Conservation (phyloP, 306 rosid genomes). For the Cucurbita maxima region DNA sequence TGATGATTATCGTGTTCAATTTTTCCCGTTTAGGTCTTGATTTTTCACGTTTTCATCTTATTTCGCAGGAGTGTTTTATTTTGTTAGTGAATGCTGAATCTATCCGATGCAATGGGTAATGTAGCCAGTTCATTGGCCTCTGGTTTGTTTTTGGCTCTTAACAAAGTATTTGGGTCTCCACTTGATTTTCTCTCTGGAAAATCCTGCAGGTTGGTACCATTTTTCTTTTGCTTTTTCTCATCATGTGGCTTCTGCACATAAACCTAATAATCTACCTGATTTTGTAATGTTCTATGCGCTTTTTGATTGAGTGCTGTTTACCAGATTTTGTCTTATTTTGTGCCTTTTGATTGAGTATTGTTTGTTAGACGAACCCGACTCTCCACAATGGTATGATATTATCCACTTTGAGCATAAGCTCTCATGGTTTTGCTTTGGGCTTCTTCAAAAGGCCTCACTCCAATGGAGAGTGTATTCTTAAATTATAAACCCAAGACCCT, state of each 20-base stretch:
- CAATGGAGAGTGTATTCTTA: too few species aligned
- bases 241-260: not conserved
- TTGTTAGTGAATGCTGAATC: not conserved
- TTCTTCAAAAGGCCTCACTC: too few species aligned
- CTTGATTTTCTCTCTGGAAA: conserved; percentile 51
- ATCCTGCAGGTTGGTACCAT: conserved; percentile 39
- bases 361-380: too few species aligned
- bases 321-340: not conserved
- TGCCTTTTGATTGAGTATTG: not conserved
- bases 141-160: conserved; percentile 26
- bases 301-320: not conserved
- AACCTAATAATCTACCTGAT: not conserved
- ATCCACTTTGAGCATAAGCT: too few species aligned
- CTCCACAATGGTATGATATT: too few species aligned
- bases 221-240: not conserved
- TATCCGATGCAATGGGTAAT: conserved; percentile 29
- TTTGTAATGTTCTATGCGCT: not conserved
- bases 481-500: too few species aligned
- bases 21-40: not conserved
- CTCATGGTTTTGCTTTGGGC: too few species aligned
- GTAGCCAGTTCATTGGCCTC: conserved; percentile 36
- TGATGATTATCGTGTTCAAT: not conserved
- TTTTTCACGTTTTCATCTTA: not conserved
- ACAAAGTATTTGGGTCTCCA: conserved; percentile 36
- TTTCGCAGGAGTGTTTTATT: not conserved